Evolutionary conservation across 257 asterid genomes (phyloP).

Genomic region (Solanum habrochaites): DNA sequence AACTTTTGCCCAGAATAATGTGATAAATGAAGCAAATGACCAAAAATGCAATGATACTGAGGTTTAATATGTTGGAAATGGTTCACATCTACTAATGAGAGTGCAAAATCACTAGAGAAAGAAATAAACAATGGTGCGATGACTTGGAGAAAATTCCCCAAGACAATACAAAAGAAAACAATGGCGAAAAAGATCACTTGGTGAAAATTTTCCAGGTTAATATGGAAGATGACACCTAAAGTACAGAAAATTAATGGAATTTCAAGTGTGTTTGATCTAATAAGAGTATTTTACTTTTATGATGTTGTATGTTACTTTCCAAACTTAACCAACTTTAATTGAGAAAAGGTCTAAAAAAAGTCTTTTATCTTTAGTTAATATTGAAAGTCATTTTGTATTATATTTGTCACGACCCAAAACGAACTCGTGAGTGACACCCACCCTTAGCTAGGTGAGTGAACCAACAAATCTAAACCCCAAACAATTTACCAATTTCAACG

Average conservation of each 20-base stretch:
- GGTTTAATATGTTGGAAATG: not conserved
- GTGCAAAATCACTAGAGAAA: not conserved
- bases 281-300: not conserved
- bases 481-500: too few relatives aligned
- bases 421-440: too few relatives aligned
- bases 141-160: too few relatives aligned
- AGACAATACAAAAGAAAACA: too few relatives aligned
- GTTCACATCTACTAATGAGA: not conserved
- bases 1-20: not conserved
- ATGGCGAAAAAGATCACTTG: too few relatives aligned
- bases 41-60: not conserved
- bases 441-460: too few relatives aligned
- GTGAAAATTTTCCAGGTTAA: not conserved
- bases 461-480: too few relatives aligned
- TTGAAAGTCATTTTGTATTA: not conserved
- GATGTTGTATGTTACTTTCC: not conserved
- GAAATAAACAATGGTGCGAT: not conserved
- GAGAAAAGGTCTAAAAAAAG: not conserved
- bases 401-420: too few relatives aligned
- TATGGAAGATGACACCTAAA: not conserved
- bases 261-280: not conserved
- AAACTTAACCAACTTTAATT: not conserved
- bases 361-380: not conserved
- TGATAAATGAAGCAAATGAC: not conserved
- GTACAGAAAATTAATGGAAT: not conserved